A percentile compares a stretch with the other conserved stretches of the same genome.
Evolutionary conservation across 2,329 filamentous ascomycete species (phyloP).

Genomic region (Moelleriella libera): DNA sequence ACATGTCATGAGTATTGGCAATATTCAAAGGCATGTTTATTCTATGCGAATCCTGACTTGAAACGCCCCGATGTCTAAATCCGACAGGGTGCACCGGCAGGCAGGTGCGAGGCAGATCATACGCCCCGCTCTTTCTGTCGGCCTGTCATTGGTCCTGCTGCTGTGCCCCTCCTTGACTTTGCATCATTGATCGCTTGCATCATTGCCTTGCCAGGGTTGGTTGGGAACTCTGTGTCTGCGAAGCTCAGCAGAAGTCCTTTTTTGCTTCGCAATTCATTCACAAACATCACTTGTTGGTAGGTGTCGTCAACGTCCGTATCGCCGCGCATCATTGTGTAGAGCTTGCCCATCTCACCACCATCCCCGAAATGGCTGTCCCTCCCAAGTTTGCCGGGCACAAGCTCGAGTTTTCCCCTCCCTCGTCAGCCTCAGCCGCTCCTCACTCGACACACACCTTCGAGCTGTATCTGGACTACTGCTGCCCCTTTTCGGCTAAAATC

Average conservation of each 20-base stretch:
- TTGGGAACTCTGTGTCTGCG: neutral
- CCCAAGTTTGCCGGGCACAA: slow-evolving; percentile 66
- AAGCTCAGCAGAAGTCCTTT: too few species aligned
- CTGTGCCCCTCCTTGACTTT: neutral
- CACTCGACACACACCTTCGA: slow-evolving; percentile 45
- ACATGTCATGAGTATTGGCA: too few species aligned
- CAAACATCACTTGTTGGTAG: too few species aligned
- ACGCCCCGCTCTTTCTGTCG: neutral
- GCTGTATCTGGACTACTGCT: slow-evolving; percentile 78
- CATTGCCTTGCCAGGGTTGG: neutral
- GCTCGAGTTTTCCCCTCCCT: slow-evolving; percentile 32
- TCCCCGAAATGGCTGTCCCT: slow-evolving; percentile 50
- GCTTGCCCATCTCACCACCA: too few species aligned
- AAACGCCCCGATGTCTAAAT: too few species aligned
- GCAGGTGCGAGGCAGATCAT: neutral
- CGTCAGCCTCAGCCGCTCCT: slow-evolving; percentile 19
- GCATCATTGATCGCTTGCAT: neutral
- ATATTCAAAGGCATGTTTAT: too few species aligned
- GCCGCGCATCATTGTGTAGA: too few species aligned
- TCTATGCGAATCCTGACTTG: too few species aligned
- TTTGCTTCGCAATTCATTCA: too few species aligned
- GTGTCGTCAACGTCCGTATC: too few species aligned
- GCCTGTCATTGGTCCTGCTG: neutral
- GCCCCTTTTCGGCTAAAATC: slow-evolving; percentile 53
- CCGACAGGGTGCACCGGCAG: too few species aligned